Evolutionary conservation across 495 filamentous ascomycete genomes (phyloP).

Genomic region (Podospora pseudocomata): DNA sequence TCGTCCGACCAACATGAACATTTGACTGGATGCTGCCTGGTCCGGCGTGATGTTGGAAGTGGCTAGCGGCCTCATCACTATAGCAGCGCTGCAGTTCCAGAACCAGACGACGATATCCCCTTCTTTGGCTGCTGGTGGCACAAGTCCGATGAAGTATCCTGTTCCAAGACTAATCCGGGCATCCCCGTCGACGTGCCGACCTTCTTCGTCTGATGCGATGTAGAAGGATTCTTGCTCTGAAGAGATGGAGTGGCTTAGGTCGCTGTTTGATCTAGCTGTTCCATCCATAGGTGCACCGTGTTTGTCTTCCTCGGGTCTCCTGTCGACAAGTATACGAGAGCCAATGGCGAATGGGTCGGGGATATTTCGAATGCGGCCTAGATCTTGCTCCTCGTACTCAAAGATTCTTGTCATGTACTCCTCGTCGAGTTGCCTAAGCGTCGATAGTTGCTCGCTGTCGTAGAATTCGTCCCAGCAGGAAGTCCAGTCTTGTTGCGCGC

Average conservation of each 20-base stretch:
- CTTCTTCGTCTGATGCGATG: background rate
- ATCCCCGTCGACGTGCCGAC: background rate
- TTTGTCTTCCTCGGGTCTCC: background rate
- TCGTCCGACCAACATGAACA: background rate
- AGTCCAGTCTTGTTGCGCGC: slow-evolving; percentile 19
- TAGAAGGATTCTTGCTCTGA: background rate
- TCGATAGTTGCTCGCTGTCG: slow-evolving; percentile 11
- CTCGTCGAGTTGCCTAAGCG: slow-evolving; percentile 20
- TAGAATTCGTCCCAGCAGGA: slow-evolving; percentile 19
- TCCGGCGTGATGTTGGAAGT: background rate
- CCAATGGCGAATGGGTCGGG: background rate
- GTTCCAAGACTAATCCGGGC: slow-evolving; percentile 23
- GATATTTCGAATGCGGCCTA: slow-evolving; percentile 16
- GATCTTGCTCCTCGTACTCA: slow-evolving; percentile 13
- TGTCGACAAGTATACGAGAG: background rate
- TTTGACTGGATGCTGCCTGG: background rate
- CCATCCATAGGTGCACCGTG: background rate
- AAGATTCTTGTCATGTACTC: slow-evolving; percentile 18
- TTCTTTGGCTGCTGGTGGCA: slow-evolving; percentile 16
- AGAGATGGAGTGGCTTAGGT: background rate
- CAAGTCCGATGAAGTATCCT: slow-evolving; percentile 20
- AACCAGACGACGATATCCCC: slow-evolving; percentile 28
- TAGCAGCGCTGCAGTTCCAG: slow-evolving; percentile 25
- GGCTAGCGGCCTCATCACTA: slow-evolving; percentile 19
- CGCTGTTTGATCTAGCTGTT: background rate